Evolutionary conservation across 179 eudicot genomes (phyloP).

Genomic region (Sideroxylon spinosum): DNA sequence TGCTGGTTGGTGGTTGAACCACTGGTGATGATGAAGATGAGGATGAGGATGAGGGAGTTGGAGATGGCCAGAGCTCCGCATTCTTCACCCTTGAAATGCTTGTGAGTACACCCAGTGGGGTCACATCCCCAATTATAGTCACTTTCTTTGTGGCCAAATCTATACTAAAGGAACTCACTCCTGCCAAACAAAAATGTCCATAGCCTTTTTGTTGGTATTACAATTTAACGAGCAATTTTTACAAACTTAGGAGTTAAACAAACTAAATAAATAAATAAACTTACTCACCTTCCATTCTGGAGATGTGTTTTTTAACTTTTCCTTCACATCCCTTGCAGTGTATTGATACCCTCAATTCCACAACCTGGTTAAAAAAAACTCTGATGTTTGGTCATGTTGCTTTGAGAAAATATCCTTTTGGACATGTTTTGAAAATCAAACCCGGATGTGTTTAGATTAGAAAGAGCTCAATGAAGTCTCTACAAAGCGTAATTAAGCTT

Average conservation of each 20-base stretch:
- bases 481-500: too few species aligned
- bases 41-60: slow-evolving; percentile 37
- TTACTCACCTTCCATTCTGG: slow-evolving; percentile 79
- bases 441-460: background rate
- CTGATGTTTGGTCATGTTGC: background rate
- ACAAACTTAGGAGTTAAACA: background rate
- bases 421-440: too few species aligned
- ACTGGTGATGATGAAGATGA: slow-evolving; percentile 27
- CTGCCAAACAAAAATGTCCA: slow-evolving; percentile 28
- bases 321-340: slow-evolving; percentile 96
- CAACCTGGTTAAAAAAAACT: slow-evolving; percentile 47
- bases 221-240: background rate
- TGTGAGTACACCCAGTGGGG: slow-evolving; percentile 57
- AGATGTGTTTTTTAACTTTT: slow-evolving; percentile 79
- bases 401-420: too few species aligned
- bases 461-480: slow-evolving; percentile 13
- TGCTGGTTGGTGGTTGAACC: slow-evolving; percentile 15
- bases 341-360: slow-evolving; percentile 77
- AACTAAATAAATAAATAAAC: too few species aligned
- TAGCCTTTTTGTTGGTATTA: background rate
- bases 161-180: slow-evolving; percentile 71
- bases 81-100: slow-evolving; percentile 81
- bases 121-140: slow-evolving; percentile 64
- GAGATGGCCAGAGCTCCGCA: slow-evolving; percentile 82
- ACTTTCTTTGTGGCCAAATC: slow-evolving; percentile 77